Evolutionary conservation across 352 stramenopile genomes (phyloP), one percentile per base, ranked within the genome.

Genomic region (Pythium insidiosum): DNA sequence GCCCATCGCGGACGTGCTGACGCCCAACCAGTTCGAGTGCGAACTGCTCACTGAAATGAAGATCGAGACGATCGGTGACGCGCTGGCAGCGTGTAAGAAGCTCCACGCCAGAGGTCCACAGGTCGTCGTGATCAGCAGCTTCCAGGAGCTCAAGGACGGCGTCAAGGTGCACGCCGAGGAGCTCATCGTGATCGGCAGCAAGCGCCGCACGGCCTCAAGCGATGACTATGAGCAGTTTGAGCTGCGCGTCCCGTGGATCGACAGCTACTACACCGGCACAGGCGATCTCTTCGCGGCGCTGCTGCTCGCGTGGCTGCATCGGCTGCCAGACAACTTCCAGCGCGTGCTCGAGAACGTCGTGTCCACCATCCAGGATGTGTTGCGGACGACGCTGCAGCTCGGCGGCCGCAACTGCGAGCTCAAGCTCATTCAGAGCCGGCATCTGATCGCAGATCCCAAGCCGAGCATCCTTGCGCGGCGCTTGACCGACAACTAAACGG

Each of bases 1-100:
- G 28, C 79, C 78, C 38, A 85, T 91, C 61, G 83, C 74, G 12
- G 72, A 88, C 48, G 79, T 94, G 38, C 58, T 94, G 30, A 91
- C 81, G 34, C 79, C 79, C 6, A 94, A 91, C 55, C 81, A 94
- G 44, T 94, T 86, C 31, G 81, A 94, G 46, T 89, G 78, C 30
- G 81, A 94, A 39, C 41, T 88, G 30, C 63, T 94, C 25, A 78
- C 81, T 0, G 61, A 84, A 37, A 82, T 81, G 60, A 62, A 77
- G 48, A 62, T 94, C 21, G 58, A 53, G 5, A 82, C 66, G 0
- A 71, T 90, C n/a, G 44, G 65, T 6, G 76, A 91, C 23, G 78
- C 75, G 13, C 64, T 85, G 16, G 29, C 22, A 2, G 81, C 76
- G n/a, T 88, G 78, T 46, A 82, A 80, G 43, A 77, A 78, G 52